Evolutionary conservation across 148 eudicot species (phyloP), one percentile per base, ranked within the genome.

Genomic region (Heliamphora exappendiculata): DNA sequence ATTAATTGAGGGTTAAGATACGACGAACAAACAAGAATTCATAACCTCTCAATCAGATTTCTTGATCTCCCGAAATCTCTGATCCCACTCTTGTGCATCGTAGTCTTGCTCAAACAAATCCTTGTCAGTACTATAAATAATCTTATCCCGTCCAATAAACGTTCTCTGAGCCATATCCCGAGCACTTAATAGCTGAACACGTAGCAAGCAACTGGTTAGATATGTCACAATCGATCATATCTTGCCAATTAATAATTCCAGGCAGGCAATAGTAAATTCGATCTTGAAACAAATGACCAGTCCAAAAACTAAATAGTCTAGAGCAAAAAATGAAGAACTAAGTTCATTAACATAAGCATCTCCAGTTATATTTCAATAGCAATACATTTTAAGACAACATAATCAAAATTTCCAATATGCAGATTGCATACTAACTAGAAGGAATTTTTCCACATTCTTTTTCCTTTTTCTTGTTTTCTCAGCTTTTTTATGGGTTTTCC

Each of bases 81-180:
- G 79, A 62, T 89, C 96, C 98, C 98, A 95, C 76, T 95, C 96
- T 70, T 67, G 88, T 28, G 81, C 81, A 20, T 95, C 98, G 37
- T 88, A 95, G 67, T 87, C 93, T 86, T 94, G 97, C 80, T 92
- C 97, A 39, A 82, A 78, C 22, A 90, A 76, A 81, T 88, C 98
- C 79, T 59, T 88, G 55, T 92, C 97, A 28, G 94, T 89, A 80
- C 91, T 95, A 78, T 95, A 95, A 54, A 95, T 88, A 67, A 95
- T 92, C 78, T 86, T 80, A 70, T 95, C 97, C 81, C 89, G 82
- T 22, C 98, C 88, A 49, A 95, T 95, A 63, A 86, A 82, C 14
- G 90, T 95, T 79, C 86, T 89, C 80, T 95, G 88, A 70, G 98
- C 91, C 96, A 92, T 91, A 82, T 95, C 97, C 79, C 97, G 93